Evolutionary conservation across 768 basidiomycete species (phyloP).

Genomic region (Serendipita sp.): DNA sequence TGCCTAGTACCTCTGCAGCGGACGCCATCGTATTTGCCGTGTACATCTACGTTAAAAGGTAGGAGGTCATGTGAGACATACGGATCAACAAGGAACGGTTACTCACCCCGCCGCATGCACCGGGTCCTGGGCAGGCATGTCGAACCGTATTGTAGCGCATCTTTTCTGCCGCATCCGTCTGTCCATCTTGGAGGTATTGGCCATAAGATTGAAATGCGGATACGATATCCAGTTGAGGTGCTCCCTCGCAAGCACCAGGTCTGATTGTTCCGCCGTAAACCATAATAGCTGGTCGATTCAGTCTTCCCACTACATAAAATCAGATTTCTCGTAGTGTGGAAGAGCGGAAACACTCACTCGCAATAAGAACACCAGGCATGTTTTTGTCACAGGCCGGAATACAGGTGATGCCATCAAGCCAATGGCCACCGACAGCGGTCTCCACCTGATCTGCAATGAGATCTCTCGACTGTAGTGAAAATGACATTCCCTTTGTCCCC

Average conservation of each 20-base stretch:
- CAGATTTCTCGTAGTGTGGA: background rate
- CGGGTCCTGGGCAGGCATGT: constrained; percentile 91
- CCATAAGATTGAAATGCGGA: constrained; percentile 98
- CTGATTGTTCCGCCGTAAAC: constrained; percentile 93
- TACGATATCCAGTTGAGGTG: constrained; percentile 82
- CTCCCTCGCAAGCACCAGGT: constrained; percentile 77
- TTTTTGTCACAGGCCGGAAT: constrained; percentile 99
- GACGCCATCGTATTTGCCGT: constrained; percentile 98
- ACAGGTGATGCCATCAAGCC: constrained; percentile 95
- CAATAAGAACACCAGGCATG: constrained; percentile 99
- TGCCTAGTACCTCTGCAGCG: constrained; percentile 86
- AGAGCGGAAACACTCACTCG: constrained; percentile 38
- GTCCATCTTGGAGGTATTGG: constrained; percentile 80
- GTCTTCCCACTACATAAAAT: constrained; percentile 52
- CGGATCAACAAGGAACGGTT: background rate
- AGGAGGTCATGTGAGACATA: background rate
- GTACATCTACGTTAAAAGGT: constrained; percentile 53
- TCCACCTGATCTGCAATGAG: constrained; percentile 96
- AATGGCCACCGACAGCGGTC: constrained; percentile 89
- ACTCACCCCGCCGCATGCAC: constrained; percentile 92
- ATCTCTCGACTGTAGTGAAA: constrained; percentile 93
- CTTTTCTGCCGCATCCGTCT: constrained; percentile 65
- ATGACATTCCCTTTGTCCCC: constrained; percentile 87
- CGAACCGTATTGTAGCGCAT: constrained; percentile 76
- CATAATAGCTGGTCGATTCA: constrained; percentile 95